Evolutionary conservation across 441 rosid species (phyloP).

Genomic region (Gossypium schwendimanii): DNA sequence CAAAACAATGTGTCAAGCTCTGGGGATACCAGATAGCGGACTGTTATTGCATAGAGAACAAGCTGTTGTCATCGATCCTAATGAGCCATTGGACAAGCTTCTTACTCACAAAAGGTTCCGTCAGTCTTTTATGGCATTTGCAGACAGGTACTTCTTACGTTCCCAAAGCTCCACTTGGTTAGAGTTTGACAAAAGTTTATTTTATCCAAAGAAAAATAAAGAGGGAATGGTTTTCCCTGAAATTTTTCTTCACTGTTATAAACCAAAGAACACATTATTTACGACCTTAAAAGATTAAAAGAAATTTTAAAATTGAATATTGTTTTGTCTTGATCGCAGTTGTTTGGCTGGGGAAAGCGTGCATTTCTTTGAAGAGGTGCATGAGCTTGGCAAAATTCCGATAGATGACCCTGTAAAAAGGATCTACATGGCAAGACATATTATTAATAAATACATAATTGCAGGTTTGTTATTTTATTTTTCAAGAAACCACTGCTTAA

Average conservation of each 20-base stretch:
- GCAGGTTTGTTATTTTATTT: constrained; percentile 44
- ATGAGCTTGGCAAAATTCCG: constrained; percentile 72
- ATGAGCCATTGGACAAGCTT: constrained; percentile 77
- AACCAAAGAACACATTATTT: not conserved
- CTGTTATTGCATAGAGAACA: constrained; percentile 50
- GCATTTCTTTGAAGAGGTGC: constrained; percentile 83
- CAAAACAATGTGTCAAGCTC: constrained; percentile 77
- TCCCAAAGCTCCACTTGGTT: not conserved
- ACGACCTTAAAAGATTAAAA: not conserved
- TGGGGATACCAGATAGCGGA: constrained; percentile 86
- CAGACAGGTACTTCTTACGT: constrained; percentile 55
- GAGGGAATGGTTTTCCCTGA: not conserved
- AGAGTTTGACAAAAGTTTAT: not conserved
- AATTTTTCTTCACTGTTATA: not conserved
- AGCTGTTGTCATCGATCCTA: constrained; percentile 40
- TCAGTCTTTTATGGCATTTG: constrained; percentile 79
- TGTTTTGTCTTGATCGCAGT: constrained; percentile 34
- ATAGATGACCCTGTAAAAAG: constrained; percentile 54
- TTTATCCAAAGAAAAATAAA: not conserved
- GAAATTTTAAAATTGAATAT: not conserved
- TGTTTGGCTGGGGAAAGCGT: constrained; percentile 89
- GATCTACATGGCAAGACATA: constrained; percentile 89
- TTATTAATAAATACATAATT: constrained; percentile 66
- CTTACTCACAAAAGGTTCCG: constrained; percentile 68
- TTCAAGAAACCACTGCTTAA: constrained; percentile 8